A percentile compares a stretch with the other conserved stretches of the same genome.
Conservation (phyloP, 140 eudicot genomes). For the Erigeron philadelphicus region DNA sequence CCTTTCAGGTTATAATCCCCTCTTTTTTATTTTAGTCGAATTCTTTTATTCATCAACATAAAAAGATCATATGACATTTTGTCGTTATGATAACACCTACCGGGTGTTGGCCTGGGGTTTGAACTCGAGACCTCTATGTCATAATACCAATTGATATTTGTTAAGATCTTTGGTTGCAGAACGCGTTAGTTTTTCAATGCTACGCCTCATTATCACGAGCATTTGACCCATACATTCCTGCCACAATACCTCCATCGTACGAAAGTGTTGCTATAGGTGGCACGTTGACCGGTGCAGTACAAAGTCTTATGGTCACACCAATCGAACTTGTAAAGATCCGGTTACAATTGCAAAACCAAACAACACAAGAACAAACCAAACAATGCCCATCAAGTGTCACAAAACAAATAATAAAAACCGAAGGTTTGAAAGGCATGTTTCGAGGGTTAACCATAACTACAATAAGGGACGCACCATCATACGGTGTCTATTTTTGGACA, state of each 20-base stretch:
- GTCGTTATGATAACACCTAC: too few relatives aligned
- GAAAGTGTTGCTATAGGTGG: too few relatives aligned
- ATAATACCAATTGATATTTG: too few relatives aligned
- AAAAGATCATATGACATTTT: too few relatives aligned
- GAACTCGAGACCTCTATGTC: neutral
- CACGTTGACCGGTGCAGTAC: slow-evolving; percentile 42
- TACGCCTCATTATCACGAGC: slow-evolving; percentile 71
- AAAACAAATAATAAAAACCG: slow-evolving; percentile 37
- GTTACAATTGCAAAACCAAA: slow-evolving; percentile 47
- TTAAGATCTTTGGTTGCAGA: slow-evolving; percentile 41
- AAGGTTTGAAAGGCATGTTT: slow-evolving; percentile 57
- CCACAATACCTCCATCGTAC: neutral
- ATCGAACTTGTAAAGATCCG: slow-evolving; percentile 73
- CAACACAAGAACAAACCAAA: neutral
- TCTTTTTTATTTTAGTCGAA: neutral
- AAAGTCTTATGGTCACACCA: slow-evolving; percentile 59
- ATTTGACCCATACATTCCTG: slow-evolving; percentile 35
- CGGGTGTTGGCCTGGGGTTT: neutral
- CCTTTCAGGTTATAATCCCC: slow-evolving; percentile 51
- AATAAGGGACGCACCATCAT: slow-evolving; percentile 70
- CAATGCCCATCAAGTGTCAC: slow-evolving; percentile 46
- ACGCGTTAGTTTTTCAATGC: slow-evolving; percentile 69
- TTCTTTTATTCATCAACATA: neutral
- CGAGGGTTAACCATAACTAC: slow-evolving; percentile 56
- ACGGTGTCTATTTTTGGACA: slow-evolving; percentile 65